Base-by-base conservation (phyloP, 441 rosid genomes). In the Populus hybrid region DNA sequence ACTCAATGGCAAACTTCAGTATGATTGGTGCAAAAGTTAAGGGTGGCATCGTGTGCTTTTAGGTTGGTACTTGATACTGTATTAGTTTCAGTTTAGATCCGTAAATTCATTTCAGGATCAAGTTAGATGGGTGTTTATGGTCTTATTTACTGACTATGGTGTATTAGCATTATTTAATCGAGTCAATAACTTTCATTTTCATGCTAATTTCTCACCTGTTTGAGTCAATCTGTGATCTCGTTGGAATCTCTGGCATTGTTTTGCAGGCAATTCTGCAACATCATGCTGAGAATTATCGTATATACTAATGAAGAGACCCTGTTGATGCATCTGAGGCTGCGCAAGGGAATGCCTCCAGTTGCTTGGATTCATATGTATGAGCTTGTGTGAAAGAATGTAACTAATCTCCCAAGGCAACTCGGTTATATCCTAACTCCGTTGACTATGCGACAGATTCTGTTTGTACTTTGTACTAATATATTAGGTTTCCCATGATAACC, bases 201-300 rank as follows among this genome's bases (percentile, higher is more conserved):
- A 10, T 21, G 28, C 12, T 61, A 61, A 10, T 61, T 61, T 61
- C 21, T 61, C 16, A 10, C 6, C 26, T 61, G 63, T 10, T 61
- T 3, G 24, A 69, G 21, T 12, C 21, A 69, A 69, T 36, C 4
- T 73, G 20, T n/a, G 67, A 68, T 66, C 74, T 77, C 38, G 68
- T 72, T 20, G 24, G 65, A 34, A 21, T 70, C 26, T 26, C 1
- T 71, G 46, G 23, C 75, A 53, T 73, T 72, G 24, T 75, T 77
- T 71, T 73, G 35, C 83, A 86, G 86, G 87, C 84, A 71, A 71
- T 81, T 78, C 77, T 81, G 79, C 82, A 80, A 67, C 81, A 79
- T 24, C 72, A 74, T 78, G 82, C 82, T 11, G 69, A 77, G 77
- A 80, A 78, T 69, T 84, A 71, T 70, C 86, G 81, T 34, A 82